These are phyloP conservation scores for Daldinia decipiens DNA, from an alignment of 495 filamentous ascomycete species.

Conservation along the genomic window DNA sequence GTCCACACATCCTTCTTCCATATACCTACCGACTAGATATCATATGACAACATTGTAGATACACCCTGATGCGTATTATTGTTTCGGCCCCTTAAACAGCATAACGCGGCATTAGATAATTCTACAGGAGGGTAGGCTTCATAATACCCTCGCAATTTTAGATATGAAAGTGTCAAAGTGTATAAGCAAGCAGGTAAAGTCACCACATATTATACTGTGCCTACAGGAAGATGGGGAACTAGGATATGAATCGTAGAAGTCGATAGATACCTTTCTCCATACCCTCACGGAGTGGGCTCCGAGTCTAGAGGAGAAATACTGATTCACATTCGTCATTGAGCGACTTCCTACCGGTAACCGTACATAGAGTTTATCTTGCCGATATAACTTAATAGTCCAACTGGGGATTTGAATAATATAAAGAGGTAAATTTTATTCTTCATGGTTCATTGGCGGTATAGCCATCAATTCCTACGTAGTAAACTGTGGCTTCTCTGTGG, in stretches of 20 bases:
- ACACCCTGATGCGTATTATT: background rate
- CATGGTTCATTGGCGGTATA: background rate
- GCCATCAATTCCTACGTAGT: background rate
- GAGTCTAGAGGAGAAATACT: background rate
- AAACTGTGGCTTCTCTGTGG: background rate
- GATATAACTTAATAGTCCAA: background rate
- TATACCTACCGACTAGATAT: background rate
- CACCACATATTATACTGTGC: background rate
- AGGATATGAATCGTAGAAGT: background rate
- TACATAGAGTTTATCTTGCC: background rate
- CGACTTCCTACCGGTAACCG: background rate
- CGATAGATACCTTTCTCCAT: background rate
- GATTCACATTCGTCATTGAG: background rate
- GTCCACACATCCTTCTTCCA: background rate
- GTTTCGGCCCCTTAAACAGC: background rate
- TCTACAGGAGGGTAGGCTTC: background rate
- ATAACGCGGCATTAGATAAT: background rate
- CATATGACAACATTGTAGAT: background rate
- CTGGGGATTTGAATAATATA: background rate
- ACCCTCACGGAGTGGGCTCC: background rate
- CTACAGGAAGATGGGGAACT: background rate
- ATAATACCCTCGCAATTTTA: background rate
- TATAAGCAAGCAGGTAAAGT: background rate
- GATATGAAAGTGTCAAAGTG: background rate
- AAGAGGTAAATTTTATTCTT: background rate